phyloP scores from a whole-genome alignment of 306 rosid species.

The Carpinus viminea region DNA sequence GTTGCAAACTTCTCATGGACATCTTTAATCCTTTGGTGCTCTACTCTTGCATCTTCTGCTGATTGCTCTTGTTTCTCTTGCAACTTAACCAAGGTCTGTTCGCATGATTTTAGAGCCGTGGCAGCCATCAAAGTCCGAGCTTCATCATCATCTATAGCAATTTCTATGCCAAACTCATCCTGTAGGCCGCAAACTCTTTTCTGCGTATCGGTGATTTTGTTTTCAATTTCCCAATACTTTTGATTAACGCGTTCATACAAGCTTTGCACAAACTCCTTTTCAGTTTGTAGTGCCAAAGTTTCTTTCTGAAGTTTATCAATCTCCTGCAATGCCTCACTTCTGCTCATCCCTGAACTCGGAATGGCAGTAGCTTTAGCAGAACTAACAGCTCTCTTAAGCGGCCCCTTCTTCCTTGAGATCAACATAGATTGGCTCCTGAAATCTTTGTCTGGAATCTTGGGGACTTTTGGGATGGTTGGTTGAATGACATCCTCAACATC shows the following conservation, averaged over 20 bases:
- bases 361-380: slow-evolving; percentile 29
- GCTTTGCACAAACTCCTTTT: slow-evolving; percentile 87
- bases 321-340: slow-evolving; percentile 60
- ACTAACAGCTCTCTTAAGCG: slow-evolving; percentile 32
- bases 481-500: slow-evolving; percentile 21
- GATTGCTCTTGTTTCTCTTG: slow-evolving; percentile 54
- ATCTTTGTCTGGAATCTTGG: slow-evolving; percentile 45
- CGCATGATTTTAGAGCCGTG: slow-evolving; percentile 78
- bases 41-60: slow-evolving; percentile 55
- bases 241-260: slow-evolving; percentile 64
- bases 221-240: slow-evolving; percentile 77
- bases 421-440: slow-evolving; percentile 56
- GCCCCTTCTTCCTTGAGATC: slow-evolving; percentile 51
- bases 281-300: slow-evolving; percentile 71
- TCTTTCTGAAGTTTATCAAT: slow-evolving; percentile 78
- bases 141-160: slow-evolving; percentile 64
- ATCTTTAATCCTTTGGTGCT: slow-evolving; percentile 46
- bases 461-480: slow-evolving; percentile 58
- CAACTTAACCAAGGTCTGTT: slow-evolving; percentile 57
- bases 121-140: slow-evolving; percentile 81
- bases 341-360: slow-evolving; percentile 58
- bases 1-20: slow-evolving; percentile 47
- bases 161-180: slow-evolving; percentile 63
- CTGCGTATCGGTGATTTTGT: slow-evolving; percentile 57
- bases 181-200: slow-evolving; percentile 60